Evolutionary conservation across 2,329 filamentous ascomycete species (phyloP).

Genomic region (Capronia epimyces): DNA sequence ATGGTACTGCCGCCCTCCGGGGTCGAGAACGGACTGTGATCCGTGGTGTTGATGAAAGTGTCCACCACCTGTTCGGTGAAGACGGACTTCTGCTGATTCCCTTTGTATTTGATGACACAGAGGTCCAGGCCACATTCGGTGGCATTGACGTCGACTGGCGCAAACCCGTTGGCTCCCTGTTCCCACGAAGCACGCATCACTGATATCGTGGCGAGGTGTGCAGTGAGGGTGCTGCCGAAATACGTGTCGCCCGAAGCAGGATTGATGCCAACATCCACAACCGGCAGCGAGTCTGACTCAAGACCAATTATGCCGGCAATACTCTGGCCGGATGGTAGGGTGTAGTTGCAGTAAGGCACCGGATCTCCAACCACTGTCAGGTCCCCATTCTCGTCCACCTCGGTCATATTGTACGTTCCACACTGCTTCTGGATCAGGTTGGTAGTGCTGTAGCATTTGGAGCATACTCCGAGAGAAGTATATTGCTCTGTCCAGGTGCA

Average conservation of each 20-base stretch:
- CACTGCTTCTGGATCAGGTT: conserved; percentile 4
- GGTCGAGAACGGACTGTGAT: neutral
- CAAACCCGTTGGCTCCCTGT: neutral
- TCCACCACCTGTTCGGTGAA: neutral
- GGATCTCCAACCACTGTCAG: too few relatives aligned
- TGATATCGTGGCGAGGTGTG: neutral
- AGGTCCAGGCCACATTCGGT: conserved; percentile 1
- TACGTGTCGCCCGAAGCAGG: neutral
- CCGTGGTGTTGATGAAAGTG: neutral
- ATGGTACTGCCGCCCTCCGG: neutral
- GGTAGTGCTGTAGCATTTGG: conserved; percentile 8
- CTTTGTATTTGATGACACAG: too few relatives aligned
- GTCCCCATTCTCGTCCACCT: too few relatives aligned
- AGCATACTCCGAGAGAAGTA: conserved; percentile 11
- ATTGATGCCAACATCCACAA: neutral
- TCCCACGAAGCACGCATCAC: conserved; percentile 3
- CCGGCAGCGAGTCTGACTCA: neutral
- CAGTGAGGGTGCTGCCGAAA: neutral
- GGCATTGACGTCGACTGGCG: neutral
- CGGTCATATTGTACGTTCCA: neutral
- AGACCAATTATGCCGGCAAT: neutral
- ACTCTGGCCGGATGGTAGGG: neutral
- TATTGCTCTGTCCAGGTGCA: conserved; percentile 13
- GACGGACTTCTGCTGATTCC: neutral
- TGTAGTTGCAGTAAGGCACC: conserved; percentile 9